These are phyloP conservation scores for Picea glauca DNA, from an alignment of 75 land plant species.

Conservation along the genomic window DNA sequence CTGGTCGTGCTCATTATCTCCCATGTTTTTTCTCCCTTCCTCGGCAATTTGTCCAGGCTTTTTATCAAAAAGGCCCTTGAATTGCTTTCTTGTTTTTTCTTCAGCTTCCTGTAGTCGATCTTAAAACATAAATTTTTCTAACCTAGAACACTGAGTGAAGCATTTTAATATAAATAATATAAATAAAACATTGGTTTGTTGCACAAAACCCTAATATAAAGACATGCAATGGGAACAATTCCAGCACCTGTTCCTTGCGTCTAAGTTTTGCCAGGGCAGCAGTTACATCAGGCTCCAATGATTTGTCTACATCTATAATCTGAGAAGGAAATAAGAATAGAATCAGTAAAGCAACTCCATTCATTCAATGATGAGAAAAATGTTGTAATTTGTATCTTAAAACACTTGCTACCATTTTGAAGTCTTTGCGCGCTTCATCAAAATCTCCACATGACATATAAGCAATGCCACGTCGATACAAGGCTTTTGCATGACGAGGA, in stretches of 20 bases:
- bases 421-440: slow-evolving; percentile 87
- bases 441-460: slow-evolving; percentile 82
- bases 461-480: slow-evolving; percentile 91
- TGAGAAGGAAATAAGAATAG: slow-evolving; percentile 14
- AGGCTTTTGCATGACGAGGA: slow-evolving; percentile 81
- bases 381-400: background rate
- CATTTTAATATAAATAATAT: background rate
- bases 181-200: background rate
- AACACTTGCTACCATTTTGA: slow-evolving; percentile 52
- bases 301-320: slow-evolving; percentile 78
- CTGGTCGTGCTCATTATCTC: background rate
- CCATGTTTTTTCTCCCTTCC: slow-evolving; percentile 16
- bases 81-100: slow-evolving; percentile 63
- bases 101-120: slow-evolving; percentile 56
- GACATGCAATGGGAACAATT: background rate
- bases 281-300: slow-evolving; percentile 74
- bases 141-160: background rate
- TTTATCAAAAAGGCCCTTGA: slow-evolving; percentile 96
- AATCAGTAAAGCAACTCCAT: background rate
- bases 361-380: background rate
- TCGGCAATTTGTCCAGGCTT: slow-evolving; percentile 87
- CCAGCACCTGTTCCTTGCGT: slow-evolving; percentile 65
- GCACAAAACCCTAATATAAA: background rate
- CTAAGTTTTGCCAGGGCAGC: slow-evolving; percentile 81
- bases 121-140: background rate